Conservation (phyloP, 257 asterid species). For the Rubia yunnanensis region DNA sequence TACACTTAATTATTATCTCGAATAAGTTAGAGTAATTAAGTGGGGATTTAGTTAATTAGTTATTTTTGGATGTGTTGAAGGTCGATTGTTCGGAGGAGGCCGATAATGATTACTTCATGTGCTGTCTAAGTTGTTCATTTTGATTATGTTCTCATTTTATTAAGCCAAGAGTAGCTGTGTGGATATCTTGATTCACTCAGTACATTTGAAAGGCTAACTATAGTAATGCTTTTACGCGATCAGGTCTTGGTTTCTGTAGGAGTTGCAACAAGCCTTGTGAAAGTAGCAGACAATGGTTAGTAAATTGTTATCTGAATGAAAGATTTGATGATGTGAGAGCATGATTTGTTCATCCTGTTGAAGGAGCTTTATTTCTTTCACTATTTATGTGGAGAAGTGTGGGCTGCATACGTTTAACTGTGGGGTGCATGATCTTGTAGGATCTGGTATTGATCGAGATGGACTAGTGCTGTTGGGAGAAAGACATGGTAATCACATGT, state of each 20-base stretch:
- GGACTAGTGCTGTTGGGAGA: slow-evolving; percentile 76
- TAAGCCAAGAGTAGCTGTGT: not conserved
- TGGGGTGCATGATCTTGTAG: slow-evolving; percentile 26
- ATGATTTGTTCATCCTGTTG: not conserved
- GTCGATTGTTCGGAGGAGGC: not conserved
- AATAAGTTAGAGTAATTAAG: not conserved
- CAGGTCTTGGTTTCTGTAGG: slow-evolving; percentile 71
- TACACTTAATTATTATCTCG: too few relatives aligned
- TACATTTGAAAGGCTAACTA: not conserved
- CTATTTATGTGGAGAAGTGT: not conserved
- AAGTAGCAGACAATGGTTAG: slow-evolving; percentile 80
- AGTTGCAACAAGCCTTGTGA: slow-evolving; percentile 53
- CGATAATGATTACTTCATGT: not conserved
- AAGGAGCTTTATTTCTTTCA: not conserved
- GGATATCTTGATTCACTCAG: not conserved
- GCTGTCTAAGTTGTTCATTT: not conserved
- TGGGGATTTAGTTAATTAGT: not conserved
- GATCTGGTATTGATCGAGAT: slow-evolving; percentile 75
- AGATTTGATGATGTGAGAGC: not conserved
- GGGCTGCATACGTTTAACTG: not conserved
- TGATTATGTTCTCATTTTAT: not conserved
- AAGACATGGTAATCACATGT: slow-evolving; percentile 48
- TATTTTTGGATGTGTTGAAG: not conserved
- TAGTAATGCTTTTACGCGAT: not conserved
- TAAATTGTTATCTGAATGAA: slow-evolving; percentile 2